Base-by-base conservation (phyloP, 1,284 basidiomycete species). In the Rhodotorula mucilaginosa region DNA sequence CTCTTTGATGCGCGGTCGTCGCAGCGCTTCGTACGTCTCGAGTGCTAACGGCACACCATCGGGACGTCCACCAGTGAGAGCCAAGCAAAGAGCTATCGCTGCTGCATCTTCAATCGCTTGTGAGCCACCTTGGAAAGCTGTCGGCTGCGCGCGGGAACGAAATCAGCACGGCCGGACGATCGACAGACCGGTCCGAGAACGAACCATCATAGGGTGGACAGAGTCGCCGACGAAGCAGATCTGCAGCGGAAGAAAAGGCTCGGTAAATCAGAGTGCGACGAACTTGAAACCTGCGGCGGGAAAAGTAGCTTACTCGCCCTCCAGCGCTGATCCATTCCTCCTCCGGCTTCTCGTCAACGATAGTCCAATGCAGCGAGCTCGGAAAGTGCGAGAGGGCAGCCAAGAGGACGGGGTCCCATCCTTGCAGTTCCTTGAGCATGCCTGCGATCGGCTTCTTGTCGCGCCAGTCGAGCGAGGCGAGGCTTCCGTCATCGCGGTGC, bases 211-310 rank as follows among this genome's bases (percentile, higher is more conserved):
- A 1, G 71, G 52, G 31, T 73, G 73, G 3, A 72, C 58, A 2
- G 61, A 19, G 48, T 75, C 73, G 18, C 73, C 73, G n/a, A 72
- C 47, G 60, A 72, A 75, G 47, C 58, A 60, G 56, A 75, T 73
- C 70, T 72, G 31, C 15, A 21, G 5, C 23, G 5, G 23, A 18
- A 5, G 49, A 34, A 10, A 2, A 0, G 13, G 13, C 5, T 21
- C 23, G 16, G 16, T 7, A 39, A 23, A 16, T 10, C 26, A 5
- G 8, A 10, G 7, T 19, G 16, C 39, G 51, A 2, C 26, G 18
- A 13, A 7, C 12, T 16, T 29, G 26, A n/a, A n/a, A 16, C 26
- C 12, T 31, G 26, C 6, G 16, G 3, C 29, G 13, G 54, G 54
- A 13, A 16, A 51, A 63, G 13, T 49, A 65, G 68, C 57, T 61